phyloP scores from a whole-genome alignment of 306 rosid species.

The Castanea crenata region DNA sequence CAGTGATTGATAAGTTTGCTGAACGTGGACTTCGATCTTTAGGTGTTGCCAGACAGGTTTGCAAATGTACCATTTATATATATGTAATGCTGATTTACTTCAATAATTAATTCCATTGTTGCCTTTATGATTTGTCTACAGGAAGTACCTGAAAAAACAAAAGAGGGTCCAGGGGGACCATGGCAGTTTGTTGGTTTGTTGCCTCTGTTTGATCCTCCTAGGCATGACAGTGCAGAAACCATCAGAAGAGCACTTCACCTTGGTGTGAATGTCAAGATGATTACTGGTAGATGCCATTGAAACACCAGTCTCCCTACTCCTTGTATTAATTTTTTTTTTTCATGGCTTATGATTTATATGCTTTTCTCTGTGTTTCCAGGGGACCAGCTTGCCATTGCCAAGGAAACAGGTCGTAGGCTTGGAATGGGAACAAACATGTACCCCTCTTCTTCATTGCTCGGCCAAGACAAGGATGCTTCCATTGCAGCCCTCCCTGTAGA shows the following conservation, averaged over 20 bases:
- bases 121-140: constrained; percentile 27
- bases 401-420: constrained; percentile 98
- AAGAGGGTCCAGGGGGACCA: constrained; percentile 78
- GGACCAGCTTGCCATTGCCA: constrained; percentile 96
- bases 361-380: constrained; percentile 46
- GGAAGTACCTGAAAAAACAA: constrained; percentile 84
- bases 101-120: constrained; percentile 18
- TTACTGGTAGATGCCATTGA: constrained; percentile 64
- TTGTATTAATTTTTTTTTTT: constrained; percentile 10
- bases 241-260: constrained; percentile 95
- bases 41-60: constrained; percentile 96
- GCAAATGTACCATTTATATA: constrained; percentile 15
- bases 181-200: constrained; percentile 94
- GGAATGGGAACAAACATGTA: constrained; percentile 99
- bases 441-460: constrained; percentile 93
- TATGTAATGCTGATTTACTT: constrained; percentile 1
- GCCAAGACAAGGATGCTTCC: constrained; percentile 80
- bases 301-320: constrained; percentile 9
- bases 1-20: constrained; percentile 86
- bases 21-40: constrained; percentile 98
- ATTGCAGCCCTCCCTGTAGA: constrained; percentile 83
- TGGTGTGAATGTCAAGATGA: constrained; percentile 99
- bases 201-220: constrained; percentile 96
- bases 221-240: constrained; percentile 99
- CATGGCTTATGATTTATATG: background rate